Evolutionary conservation across 352 stramenopile species (phyloP).

Genomic region (Pythium sp.): DNA sequence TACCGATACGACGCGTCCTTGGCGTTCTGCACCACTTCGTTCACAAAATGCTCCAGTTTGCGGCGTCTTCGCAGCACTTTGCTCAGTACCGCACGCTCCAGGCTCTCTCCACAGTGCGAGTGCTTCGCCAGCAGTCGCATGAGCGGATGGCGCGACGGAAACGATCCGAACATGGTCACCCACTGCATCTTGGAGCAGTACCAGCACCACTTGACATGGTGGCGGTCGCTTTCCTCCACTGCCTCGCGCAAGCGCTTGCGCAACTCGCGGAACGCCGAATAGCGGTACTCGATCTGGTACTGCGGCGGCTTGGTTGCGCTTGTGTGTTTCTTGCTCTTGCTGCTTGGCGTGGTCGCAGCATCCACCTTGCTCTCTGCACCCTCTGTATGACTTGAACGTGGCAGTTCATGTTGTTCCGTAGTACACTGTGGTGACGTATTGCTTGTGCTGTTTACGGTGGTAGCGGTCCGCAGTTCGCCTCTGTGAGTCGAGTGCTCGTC

Average conservation of each 20-base stretch:
- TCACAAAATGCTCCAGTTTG: constrained; percentile 42
- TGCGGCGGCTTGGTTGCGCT: constrained; percentile 12
- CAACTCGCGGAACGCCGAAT: constrained; percentile 49
- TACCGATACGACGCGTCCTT: constrained; percentile 57
- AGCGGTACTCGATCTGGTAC: constrained; percentile 47
- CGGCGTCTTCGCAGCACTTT: constrained; percentile 23
- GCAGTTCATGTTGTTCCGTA: neutral
- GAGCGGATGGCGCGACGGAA: constrained; percentile 41
- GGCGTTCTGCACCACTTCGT: constrained; percentile 36
- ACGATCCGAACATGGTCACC: constrained; percentile 32
- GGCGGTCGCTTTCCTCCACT: constrained; percentile 22
- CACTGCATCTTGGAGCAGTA: constrained; percentile 52
- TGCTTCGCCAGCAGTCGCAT: constrained; percentile 19
- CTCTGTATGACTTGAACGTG: neutral
- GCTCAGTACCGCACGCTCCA: constrained; percentile 18
- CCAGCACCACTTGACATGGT: constrained; percentile 54
- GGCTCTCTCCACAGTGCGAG: neutral
- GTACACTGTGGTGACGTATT: neutral
- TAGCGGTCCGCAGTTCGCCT: neutral
- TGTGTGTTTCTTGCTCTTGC: neutral
- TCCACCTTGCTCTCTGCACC: neutral
- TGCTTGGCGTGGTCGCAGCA: neutral
- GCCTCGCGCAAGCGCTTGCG: constrained; percentile 32
- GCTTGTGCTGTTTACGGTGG: neutral
- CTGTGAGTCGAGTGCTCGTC: neutral